Conservation (phyloP, 306 rosid genomes). For the Spatholobus suberectus region DNA sequence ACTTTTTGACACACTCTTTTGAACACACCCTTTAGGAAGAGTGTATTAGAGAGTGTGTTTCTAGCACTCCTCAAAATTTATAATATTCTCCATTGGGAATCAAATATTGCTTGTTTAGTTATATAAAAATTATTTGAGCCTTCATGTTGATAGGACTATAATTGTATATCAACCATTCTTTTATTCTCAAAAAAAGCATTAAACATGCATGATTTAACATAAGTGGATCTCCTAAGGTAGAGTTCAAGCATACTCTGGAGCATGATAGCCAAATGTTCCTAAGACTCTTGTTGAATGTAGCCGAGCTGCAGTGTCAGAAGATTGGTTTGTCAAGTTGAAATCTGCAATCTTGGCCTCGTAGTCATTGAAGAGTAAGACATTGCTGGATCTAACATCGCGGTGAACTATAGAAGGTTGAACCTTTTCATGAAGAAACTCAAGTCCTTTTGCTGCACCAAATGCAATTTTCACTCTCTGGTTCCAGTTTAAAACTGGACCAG, state of each 20-base stretch:
- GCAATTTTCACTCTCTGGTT: constrained; percentile 82
- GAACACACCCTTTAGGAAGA: too few species aligned
- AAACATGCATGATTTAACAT: neutral
- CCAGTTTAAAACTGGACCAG: constrained; percentile 87
- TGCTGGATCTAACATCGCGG: constrained; percentile 86
- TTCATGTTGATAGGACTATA: neutral
- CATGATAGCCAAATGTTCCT: constrained; percentile 96
- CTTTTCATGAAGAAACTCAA: constrained; percentile 87
- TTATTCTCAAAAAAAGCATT: neutral
- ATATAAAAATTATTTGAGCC: neutral
- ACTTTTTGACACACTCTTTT: too few species aligned
- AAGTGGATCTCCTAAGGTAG: neutral
- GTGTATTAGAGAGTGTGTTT: too few species aligned
- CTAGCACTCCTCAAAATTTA: neutral
- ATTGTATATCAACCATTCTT: neutral
- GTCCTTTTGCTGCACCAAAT: constrained; percentile 90
- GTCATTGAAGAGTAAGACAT: constrained; percentile 79
- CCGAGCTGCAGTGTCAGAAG: constrained; percentile 87
- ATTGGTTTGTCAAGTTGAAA: constrained; percentile 79
- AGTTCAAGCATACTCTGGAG: constrained; percentile 81
- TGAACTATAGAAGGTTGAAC: constrained; percentile 85
- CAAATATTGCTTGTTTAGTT: neutral
- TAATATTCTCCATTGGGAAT: neutral
- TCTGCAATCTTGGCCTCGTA: constrained; percentile 74
- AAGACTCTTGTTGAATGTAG: constrained; percentile 92